Base-by-base conservation (phyloP, 2,329 filamentous ascomycete species). In the Exophiala spinifera region DNA sequence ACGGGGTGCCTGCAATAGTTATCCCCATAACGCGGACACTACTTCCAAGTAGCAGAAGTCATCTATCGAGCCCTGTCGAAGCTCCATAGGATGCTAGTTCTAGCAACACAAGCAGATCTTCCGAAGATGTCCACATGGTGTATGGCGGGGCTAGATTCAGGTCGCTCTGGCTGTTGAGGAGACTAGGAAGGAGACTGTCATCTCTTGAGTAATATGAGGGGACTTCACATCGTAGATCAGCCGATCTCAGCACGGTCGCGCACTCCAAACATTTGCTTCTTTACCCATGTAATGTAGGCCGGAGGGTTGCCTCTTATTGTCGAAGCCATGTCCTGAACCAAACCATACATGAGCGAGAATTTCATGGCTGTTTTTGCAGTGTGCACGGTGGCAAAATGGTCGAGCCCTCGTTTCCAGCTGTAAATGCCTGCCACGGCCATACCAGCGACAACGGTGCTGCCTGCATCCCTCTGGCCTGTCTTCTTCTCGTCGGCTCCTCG, bases 401-500 rank as follows among this genome's bases (percentile, higher is more conserved):
- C 88, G 65, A 96, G 89, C 39, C 85, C 81, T 76, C 90, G 88
- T 82, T 88, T 87, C 55, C 91, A 75, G 68, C 91, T 95, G 77
- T 96, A 96, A 7, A 85, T 79, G 1, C 92, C 92, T 0, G 91
- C 89, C 33, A 94, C 86, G 0, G 88, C 87, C 69, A 96, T 75
- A 44, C 89, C 91, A 21, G 94, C 91, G 54, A 91, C 79, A 4
- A 90, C 83, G 1, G 89, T 95, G 61, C 87, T 92, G 64, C 89
- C 68, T 65, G 91, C 85, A 71, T 97, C 92, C 69, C 84, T 83
- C 52, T 76, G 74, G 20, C 78, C 78, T 44, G 59, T 51, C 39
- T 81, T 80, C 46, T 95, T 85, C 52, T 88, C 85, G 70, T 92
- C 88, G 74, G 96, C 94, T 46, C 92, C 82, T 11, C 84, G 77